Percentiles rank a stretch among this genome's conserved stretches.
Conservation (phyloP, 2,329 filamentous ascomycete genomes). For the Passalora sequoiae region DNA sequence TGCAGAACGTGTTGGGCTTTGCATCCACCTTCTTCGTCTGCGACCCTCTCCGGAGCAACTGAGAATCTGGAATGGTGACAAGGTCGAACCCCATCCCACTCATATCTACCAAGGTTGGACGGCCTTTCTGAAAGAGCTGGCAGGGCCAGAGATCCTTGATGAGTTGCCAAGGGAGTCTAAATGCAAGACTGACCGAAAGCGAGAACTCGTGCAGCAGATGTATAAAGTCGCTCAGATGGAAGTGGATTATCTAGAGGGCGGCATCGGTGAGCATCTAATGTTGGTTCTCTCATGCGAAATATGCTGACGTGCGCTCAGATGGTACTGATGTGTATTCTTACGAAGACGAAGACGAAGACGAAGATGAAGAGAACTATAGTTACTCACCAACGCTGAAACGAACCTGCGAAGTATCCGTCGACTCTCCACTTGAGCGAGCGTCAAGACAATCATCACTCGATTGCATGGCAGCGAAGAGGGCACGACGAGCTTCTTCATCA, state of each 20-base stretch:
- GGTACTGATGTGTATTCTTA: conserved; percentile 12
- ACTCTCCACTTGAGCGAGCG: conserved; percentile 6
- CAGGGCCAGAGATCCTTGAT: conserved; percentile 25
- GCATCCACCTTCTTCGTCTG: conserved; percentile 30
- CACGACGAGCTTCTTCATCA: conserved; percentile 9
- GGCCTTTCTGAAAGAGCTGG: conserved; percentile 26
- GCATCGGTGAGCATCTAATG: conserved; percentile 13
- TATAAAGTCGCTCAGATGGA: conserved; percentile 20
- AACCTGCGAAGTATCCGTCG: conserved; percentile 4
- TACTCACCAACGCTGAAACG: too few relatives aligned
- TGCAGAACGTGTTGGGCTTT: conserved; percentile 28
- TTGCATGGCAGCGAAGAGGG: conserved; percentile 13
- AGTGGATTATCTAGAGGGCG: conserved; percentile 12
- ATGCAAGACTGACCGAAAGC: conserved; percentile 12
- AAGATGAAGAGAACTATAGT: too few relatives aligned
- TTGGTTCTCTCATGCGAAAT: too few relatives aligned
- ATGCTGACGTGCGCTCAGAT: conserved; percentile 16
- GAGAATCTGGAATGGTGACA: conserved; percentile 26
- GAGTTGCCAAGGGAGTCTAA: conserved; percentile 22
- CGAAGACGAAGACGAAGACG: conserved; percentile 17
- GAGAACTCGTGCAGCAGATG: conserved; percentile 18
- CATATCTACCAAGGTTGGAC: conserved; percentile 29
- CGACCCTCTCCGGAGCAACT: conserved; percentile 27
- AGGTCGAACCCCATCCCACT: conserved; percentile 20
- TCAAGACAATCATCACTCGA: conserved; percentile 13